Evolutionary conservation across 108 stramenopile species (phyloP).

Genomic region (Nitzschia inconspicua): DNA sequence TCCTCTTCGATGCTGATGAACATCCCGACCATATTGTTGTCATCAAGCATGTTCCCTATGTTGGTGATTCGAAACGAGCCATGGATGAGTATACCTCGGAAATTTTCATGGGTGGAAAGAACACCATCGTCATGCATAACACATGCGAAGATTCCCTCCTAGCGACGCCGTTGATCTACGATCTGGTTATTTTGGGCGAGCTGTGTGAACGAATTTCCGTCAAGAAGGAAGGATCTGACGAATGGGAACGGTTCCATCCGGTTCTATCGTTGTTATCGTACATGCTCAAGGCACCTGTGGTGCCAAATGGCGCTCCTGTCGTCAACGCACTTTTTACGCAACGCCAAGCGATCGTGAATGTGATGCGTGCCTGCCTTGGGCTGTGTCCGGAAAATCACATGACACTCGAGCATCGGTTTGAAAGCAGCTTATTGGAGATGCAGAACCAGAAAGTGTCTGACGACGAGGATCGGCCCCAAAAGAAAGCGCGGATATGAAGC

Average conservation of each 20-base stretch:
- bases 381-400: constrained; percentile 94
- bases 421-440: constrained; percentile 55
- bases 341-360: constrained; percentile 89
- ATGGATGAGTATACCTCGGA: constrained; percentile 99
- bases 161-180: constrained; percentile 95
- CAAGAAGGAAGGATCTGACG: constrained; percentile 58
- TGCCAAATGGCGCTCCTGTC: constrained; percentile 95
- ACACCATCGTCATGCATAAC: constrained; percentile 99
- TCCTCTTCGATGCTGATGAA: constrained; percentile 93
- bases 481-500: constrained; percentile 21
- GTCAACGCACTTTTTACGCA: constrained; percentile 98
- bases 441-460: constrained; percentile 2
- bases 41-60: constrained; percentile 97
- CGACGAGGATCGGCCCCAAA: neutral
- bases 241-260: constrained; percentile 91
- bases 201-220: constrained; percentile 90
- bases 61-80: constrained; percentile 97
- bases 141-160: constrained; percentile 97
- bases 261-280: constrained; percentile 94
- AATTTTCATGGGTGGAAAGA: constrained; percentile 98
- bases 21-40: constrained; percentile 98
- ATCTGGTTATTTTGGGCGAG: constrained; percentile 93
- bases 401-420: constrained; percentile 91
- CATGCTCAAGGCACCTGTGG: constrained; percentile 98
- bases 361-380: constrained; percentile 95